A percentile compares a stretch with the other conserved stretches of the same genome.
Evolutionary conservation across 495 filamentous ascomycete species (phyloP).

Genomic region (Pyrenopolyporus hunteri): DNA sequence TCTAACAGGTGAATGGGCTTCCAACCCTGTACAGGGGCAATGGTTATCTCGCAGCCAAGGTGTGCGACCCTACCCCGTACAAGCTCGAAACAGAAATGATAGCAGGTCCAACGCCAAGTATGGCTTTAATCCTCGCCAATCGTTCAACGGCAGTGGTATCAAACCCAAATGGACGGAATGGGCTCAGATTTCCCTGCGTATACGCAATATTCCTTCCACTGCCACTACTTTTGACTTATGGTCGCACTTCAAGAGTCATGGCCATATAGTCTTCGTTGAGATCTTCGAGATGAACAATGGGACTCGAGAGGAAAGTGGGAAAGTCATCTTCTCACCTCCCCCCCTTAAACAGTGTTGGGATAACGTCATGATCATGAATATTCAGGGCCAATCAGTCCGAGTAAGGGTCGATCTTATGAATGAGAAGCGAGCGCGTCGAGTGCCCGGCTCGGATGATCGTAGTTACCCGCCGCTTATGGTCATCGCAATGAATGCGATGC

Average conservation of each 20-base stretch:
- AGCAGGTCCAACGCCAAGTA: not conserved
- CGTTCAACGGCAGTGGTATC: slow-evolving; percentile 9
- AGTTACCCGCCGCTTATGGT: slow-evolving; percentile 38
- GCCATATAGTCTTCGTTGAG: slow-evolving; percentile 45
- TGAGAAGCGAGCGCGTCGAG: not conserved
- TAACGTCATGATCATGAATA: slow-evolving; percentile 8
- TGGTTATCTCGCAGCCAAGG: not conserved
- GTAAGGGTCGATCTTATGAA: slow-evolving; percentile 17
- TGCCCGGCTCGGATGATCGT: slow-evolving; percentile 29
- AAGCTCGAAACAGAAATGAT: not conserved
- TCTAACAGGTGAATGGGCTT: too few relatives aligned
- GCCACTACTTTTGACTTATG: slow-evolving; percentile 40
- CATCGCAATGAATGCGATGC: slow-evolving; percentile 44
- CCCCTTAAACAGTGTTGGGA: slow-evolving; percentile 38
- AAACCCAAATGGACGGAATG: slow-evolving; percentile 37
- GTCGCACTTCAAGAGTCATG: slow-evolving; percentile 34
- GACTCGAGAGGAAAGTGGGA: slow-evolving; percentile 19
- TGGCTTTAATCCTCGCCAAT: not conserved
- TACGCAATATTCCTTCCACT: slow-evolving; percentile 35
- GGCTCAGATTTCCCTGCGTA: slow-evolving; percentile 31
- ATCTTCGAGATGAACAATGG: slow-evolving; percentile 35
- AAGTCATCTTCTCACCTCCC: slow-evolving; percentile 48
- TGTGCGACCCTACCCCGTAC: not conserved
- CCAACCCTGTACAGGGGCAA: too few relatives aligned
- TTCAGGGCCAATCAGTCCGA: slow-evolving; percentile 10